phyloP scores from a whole-genome alignment of 73 alveolate genomes.

The Tetrahymena borealis region DNA sequence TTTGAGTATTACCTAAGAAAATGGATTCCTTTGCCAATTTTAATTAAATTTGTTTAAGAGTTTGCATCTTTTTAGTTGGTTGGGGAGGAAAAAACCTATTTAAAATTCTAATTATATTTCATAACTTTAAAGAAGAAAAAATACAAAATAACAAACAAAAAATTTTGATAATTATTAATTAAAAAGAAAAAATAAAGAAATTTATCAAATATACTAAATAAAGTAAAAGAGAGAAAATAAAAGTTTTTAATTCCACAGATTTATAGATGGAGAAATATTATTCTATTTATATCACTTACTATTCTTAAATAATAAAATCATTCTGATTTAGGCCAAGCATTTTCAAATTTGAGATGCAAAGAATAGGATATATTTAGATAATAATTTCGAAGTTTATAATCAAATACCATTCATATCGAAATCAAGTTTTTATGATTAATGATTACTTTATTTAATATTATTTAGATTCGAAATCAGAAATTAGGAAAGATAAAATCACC shows the following conservation, averaged over 20 bases:
- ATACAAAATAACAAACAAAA: no score
- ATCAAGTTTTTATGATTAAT: neutral
- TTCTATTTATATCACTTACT: neutral
- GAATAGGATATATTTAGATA: neutral
- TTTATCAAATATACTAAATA: neutral
- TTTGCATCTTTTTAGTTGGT: no score
- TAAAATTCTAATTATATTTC: neutral
- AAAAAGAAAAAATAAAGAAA: neutral
- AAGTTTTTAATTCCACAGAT: neutral
- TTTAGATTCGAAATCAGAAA: neutral
- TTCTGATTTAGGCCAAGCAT: constrained; percentile 1
- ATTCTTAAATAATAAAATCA: neutral
- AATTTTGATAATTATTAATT: no score
- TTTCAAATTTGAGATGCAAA: neutral
- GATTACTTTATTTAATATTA: neutral
- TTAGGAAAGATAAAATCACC: neutral
- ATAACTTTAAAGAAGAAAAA: neutral
- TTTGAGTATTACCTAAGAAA: no score
- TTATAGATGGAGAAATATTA: neutral
- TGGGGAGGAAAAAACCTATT: no score
- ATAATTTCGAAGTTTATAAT: no score
- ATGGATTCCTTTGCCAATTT: no score
- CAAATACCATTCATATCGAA: neutral
- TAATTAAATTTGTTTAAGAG: no score
- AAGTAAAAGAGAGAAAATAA: neutral